phyloP scores from a whole-genome alignment of 2,329 filamentous ascomycete species.

The Pezicula carpinea region DNA sequence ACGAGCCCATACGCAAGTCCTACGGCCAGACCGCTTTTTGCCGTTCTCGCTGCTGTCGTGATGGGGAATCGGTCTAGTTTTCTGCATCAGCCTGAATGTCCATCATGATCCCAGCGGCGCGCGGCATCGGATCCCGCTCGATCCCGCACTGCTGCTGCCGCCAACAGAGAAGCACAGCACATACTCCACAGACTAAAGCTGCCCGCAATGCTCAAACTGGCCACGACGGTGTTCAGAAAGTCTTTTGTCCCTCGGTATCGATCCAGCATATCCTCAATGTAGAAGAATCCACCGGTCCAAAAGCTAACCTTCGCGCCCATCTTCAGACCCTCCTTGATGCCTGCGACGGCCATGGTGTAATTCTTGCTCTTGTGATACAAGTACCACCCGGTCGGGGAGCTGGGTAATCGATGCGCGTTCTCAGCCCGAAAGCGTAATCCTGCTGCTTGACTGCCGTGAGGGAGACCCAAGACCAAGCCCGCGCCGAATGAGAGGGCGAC shows the following conservation, averaged over 20 bases:
- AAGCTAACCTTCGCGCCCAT: constrained; percentile 68
- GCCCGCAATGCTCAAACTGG: constrained; percentile 79
- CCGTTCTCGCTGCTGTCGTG: constrained; percentile 70
- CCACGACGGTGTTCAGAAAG: constrained; percentile 74
- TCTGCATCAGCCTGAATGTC: constrained; percentile 5
- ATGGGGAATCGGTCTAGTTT: constrained; percentile 71
- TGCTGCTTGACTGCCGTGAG: constrained; percentile 68
- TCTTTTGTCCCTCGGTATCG: constrained; percentile 65
- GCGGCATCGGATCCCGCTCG: too few species aligned
- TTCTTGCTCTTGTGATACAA: constrained; percentile 99
- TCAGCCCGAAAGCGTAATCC: constrained; percentile 88
- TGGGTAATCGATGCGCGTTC: constrained; percentile 89
- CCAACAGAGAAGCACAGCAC: constrained; percentile 23
- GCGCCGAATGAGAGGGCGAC: constrained; percentile 58
- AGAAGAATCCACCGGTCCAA: constrained; percentile 73
- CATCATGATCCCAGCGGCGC: constrained; percentile 5
- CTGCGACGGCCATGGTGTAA: constrained; percentile 77
- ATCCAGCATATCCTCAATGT: constrained; percentile 83
- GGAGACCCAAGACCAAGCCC: constrained; percentile 67
- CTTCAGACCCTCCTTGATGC: constrained; percentile 70
- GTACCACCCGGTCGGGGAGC: constrained; percentile 82
- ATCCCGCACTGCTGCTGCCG: too few species aligned
- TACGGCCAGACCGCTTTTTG: constrained; percentile 72
- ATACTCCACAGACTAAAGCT: constrained; percentile 82
- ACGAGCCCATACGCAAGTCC: constrained; percentile 75